Percentiles rank a stretch among this genome's conserved stretches.
Evolutionary conservation across 139 green algal genomes (phyloP).

Genomic region (Ettlia oleoabundans): DNA sequence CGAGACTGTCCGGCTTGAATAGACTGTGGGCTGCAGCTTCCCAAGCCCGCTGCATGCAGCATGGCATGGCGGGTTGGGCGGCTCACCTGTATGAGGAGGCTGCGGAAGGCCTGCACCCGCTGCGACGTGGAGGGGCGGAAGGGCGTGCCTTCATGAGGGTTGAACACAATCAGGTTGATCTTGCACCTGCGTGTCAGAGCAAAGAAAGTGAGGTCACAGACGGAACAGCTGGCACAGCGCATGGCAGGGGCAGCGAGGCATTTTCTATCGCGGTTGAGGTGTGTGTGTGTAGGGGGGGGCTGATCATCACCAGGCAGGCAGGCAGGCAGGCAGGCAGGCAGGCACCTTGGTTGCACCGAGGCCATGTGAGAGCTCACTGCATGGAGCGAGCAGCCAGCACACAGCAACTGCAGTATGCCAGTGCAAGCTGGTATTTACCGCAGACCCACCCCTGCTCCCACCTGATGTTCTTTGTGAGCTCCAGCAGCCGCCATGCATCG

Average conservation of each 20-base stretch:
- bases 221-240: not conserved
- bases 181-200: slow-evolving; percentile 8
- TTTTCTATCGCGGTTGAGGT: no score
- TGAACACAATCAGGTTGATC: slow-evolving; percentile 77
- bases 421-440: not conserved
- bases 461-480: slow-evolving; percentile 46
- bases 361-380: no score
- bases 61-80: not conserved
- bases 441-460: not conserved
- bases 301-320: no score
- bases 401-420: not conserved
- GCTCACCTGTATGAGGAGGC: slow-evolving; percentile 44
- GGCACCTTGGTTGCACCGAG: no score
- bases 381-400: slow-evolving; percentile 47
- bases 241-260: not conserved
- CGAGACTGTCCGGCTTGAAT: no score
- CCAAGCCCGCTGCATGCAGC: no score
- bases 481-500: slow-evolving; percentile 71
- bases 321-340: no score
- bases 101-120: slow-evolving; percentile 68
- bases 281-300: no score
- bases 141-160: slow-evolving; percentile 74
- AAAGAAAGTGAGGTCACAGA: not conserved
- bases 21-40: not conserved
- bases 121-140: slow-evolving; percentile 58